A percentile compares a stretch with the other conserved stretches of the same genome.
Conservation (phyloP, 495 filamentous ascomycete genomes). For the Choiromyces venosus region DNA sequence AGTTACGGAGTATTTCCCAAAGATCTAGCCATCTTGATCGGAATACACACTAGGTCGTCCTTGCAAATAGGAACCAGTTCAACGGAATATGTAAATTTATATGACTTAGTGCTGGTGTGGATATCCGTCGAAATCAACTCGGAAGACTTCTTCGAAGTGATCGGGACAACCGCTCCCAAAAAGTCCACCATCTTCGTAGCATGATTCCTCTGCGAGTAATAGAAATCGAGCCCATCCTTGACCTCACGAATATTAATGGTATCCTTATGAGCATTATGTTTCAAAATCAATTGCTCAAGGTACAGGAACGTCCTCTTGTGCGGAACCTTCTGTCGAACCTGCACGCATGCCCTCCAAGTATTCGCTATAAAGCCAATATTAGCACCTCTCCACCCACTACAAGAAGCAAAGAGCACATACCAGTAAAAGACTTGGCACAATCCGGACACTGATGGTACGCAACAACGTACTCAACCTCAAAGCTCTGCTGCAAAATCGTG, state of each 20-base stretch:
- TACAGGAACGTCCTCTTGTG: slow-evolving; percentile 97
- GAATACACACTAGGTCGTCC: slow-evolving; percentile 90
- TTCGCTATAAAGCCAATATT: slow-evolving; percentile 59
- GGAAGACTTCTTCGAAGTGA: slow-evolving; percentile 74
- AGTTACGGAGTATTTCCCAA: slow-evolving; percentile 68
- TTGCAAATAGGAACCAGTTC: slow-evolving; percentile 91
- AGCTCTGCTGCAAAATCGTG: slow-evolving; percentile 82
- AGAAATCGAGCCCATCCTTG: slow-evolving; percentile 92
- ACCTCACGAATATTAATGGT: slow-evolving; percentile 95
- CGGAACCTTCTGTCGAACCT: slow-evolving; percentile 91
- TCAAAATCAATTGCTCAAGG: slow-evolving; percentile 93
- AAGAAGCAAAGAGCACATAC: neutral
- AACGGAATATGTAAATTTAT: slow-evolving; percentile 84
- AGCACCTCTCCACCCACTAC: neutral
- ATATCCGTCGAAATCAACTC: slow-evolving; percentile 91
- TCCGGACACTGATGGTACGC: slow-evolving; percentile 85
- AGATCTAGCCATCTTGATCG: slow-evolving; percentile 74
- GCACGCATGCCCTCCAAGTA: slow-evolving; percentile 78
- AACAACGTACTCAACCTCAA: slow-evolving; percentile 89
- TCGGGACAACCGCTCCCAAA: slow-evolving; percentile 70
- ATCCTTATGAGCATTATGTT: slow-evolving; percentile 84
- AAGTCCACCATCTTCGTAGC: slow-evolving; percentile 93
- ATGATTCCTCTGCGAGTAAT: slow-evolving; percentile 78
- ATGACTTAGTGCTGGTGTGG: slow-evolving; percentile 79
- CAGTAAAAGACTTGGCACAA: slow-evolving; percentile 74